Conservation (phyloP, 768 basidiomycete genomes). For the Rhizopogon roseolus region DNA sequence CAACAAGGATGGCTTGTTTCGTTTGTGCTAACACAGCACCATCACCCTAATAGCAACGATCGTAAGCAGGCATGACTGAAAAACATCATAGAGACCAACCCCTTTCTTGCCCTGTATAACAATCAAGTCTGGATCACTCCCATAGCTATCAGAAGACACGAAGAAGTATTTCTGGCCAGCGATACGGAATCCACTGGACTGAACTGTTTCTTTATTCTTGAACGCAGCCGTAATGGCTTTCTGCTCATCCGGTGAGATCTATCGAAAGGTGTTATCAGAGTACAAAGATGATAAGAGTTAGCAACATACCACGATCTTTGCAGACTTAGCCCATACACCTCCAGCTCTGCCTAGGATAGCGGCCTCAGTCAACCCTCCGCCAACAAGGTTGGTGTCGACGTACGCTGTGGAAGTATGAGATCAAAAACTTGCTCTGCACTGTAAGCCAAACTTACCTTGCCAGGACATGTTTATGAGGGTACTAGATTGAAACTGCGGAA, state of each 20-base stretch:
- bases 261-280: not conserved
- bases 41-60: slow-evolving; percentile 45
- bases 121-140: slow-evolving; percentile 32
- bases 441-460: slow-evolving; percentile 58
- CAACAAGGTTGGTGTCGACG: slow-evolving; percentile 78
- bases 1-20: slow-evolving; percentile 78
- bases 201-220: slow-evolving; percentile 32
- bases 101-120: slow-evolving; percentile 70
- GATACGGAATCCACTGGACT: slow-evolving; percentile 58
- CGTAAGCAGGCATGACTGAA: not conserved
- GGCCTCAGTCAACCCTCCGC: slow-evolving; percentile 68
- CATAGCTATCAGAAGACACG: slow-evolving; percentile 29
- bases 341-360: slow-evolving; percentile 39
- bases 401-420: slow-evolving; percentile 46
- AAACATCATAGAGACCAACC: slow-evolving; percentile 38
- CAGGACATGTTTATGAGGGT: slow-evolving; percentile 52
- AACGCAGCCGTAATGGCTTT: slow-evolving; percentile 34
- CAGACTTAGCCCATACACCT: slow-evolving; percentile 27
- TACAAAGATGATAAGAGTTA: slow-evolving; percentile 12
- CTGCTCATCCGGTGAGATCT: slow-evolving; percentile 21
- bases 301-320: slow-evolving; percentile 13
- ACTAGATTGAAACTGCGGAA: slow-evolving; percentile 2
- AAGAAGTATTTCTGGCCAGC: slow-evolving; percentile 74
- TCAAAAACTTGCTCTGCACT: not conserved
- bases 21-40: slow-evolving; percentile 77